Evolutionary conservation across 2,329 filamentous ascomycete genomes (phyloP), one percentile per base, ranked within the genome.

Genomic region (Colletotrichum filicis): DNA sequence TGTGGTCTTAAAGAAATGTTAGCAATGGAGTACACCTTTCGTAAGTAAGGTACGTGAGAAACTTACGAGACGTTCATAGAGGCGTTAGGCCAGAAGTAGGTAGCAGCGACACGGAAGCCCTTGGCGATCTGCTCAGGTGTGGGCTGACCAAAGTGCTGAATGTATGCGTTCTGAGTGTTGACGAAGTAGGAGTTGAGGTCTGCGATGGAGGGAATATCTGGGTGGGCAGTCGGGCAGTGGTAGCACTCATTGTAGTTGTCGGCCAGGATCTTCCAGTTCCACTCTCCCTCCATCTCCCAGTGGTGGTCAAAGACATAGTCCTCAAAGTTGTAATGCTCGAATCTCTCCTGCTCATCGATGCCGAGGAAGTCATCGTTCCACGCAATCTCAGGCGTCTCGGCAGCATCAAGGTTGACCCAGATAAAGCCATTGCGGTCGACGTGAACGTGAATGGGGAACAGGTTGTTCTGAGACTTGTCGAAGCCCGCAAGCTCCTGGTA

Each of bases 231-330:
- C 63, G 87, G 86, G 82, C 89, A 91, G 82, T 92, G 90, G 76
- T 92, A 92, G 78, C 90, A 92, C 78, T 90, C 90, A 78, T 92
- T 92, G 83, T 91, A 92, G 82, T 92, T 91, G 78, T 92, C 90
- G 16, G 87, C 86, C 37, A 90, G 79, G 28, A 88, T 86, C 81
- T 91, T 91, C 89, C 89, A 91, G 82, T 91, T 91, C 78, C 87
- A 89, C 37, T 86, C 84, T 0, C 86, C 86, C 61, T 89, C 85
- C 85, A 89, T 87, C 75, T 89, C 85, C 87, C 88, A 91, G 37
- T 80, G 80, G 77, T 91, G 88, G 75, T 91, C 88, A 75, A 90
- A 91, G 19, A 80, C 77, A 78, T 90, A 92, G 63, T 90, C 82
- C 0, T 86, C 83, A 75, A 87, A 88, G 76, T 87, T 82, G 79